Evolutionary conservation across 305 asterid genomes (phyloP), one percentile per base, ranked within the genome.

Genomic region (Fraxinus floribunda): DNA sequence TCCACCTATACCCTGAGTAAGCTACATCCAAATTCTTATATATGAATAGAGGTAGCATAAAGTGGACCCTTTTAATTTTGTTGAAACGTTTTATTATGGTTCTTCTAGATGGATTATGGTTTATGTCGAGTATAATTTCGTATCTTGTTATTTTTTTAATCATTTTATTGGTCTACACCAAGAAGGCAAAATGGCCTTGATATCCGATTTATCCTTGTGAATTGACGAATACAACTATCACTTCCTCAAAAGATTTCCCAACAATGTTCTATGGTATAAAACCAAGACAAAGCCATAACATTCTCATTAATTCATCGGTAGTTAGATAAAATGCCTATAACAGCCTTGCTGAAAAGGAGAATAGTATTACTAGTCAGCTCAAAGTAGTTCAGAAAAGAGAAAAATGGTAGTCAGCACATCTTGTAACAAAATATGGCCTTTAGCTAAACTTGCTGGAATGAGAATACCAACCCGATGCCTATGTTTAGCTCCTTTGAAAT

Each of bases 401-500:
- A 49, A 15, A 15, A 0, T 49, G 15, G 20, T 49, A 49, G 18
- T 49, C 60, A 49, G 20, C 60, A 15, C 7, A 49, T 13, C 32
- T 22, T 18, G 71, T 7, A 79, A 18, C 32, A 70, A 78, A 76
- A 36, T 9, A 68, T 49, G 7, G 79, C 36, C 15, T 77, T 77
- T 81, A 73, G 76, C 78, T 2, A 82, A 30, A 55, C 32, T 26
- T 78, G 35, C 34, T 29, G 57, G 49, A 24, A 77, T 62, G 29
- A 41, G 68, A 80, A 83, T 64, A 88, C 96, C 86, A 70, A 94
- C 99, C 96, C 97, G 92, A 80, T 95, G 99, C 87, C 99, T 88
- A 46, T 94, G 99, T 83, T 94, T 95, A 70, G 98, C 98, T 87
- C 98, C 98, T 90, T 94, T 93, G 88, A 95, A 95, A 90, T 95